Percentiles rank a stretch among this genome's conserved stretches.
Evolutionary conservation across 139 green algal species (phyloP).

Genomic region (Micromonas pusilla): DNA sequence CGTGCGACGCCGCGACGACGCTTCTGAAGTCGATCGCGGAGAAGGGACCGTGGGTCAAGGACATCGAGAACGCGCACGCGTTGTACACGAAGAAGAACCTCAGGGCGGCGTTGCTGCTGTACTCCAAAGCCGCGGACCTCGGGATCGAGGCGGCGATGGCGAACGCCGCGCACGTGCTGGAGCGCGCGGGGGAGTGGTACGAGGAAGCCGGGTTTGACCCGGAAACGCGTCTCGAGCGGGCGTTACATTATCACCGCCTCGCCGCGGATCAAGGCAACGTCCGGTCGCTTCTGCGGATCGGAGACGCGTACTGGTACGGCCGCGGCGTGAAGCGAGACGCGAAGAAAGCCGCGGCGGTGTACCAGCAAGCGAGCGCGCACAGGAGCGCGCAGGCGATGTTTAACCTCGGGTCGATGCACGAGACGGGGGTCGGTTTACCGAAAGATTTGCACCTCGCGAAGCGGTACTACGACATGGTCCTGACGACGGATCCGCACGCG

Average conservation of each 20-base stretch:
- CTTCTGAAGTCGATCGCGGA: conserved; percentile 61
- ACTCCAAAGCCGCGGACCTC: conserved; percentile 70
- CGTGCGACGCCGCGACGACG: conserved; percentile 41
- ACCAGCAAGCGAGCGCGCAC: conserved; percentile 19
- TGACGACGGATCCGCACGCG: conserved; percentile 36
- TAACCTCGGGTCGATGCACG: conserved; percentile 89
- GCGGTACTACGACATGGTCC: conserved; percentile 60
- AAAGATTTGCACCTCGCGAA: conserved; percentile 64
- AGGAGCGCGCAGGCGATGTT: conserved; percentile 70
- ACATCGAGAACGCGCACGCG: conserved; percentile 45
- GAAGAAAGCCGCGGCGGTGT: conserved; percentile 26
- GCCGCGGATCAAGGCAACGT: conserved; percentile 72
- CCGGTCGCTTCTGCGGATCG: conserved; percentile 61
- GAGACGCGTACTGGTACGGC: conserved; percentile 83
- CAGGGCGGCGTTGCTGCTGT: conserved; percentile 54
- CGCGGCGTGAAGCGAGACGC: conserved; percentile 25
- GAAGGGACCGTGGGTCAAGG: conserved; percentile 40
- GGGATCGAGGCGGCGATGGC: conserved; percentile 80
- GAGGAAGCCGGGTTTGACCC: neutral
- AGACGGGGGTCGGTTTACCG: conserved; percentile 75
- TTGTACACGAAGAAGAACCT: conserved; percentile 27
- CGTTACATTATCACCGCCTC: conserved; percentile 54
- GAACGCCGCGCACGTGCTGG: conserved; percentile 91
- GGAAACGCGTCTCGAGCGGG: neutral
- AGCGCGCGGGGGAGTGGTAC: conserved; percentile 5